Percentiles rank a stretch among this genome's conserved stretches.
Evolutionary conservation across 768 basidiomycete species (phyloP).

Genomic region (Mycena polygramma): DNA sequence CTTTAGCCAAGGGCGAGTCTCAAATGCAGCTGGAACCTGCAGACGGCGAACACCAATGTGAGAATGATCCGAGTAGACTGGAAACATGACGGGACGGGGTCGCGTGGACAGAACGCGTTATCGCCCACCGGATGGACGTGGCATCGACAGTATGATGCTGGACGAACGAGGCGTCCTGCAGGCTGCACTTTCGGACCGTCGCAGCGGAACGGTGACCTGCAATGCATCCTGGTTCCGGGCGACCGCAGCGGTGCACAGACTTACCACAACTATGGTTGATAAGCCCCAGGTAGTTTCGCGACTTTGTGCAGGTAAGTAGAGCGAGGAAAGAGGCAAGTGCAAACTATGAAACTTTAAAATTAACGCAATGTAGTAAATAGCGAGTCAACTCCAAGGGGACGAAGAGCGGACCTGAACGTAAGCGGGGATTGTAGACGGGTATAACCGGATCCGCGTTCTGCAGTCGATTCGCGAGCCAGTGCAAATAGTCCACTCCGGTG

Average conservation of each 20-base stretch:
- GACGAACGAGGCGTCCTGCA: conserved; percentile 35
- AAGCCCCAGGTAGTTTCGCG: no score
- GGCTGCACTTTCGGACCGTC: conserved; percentile 34
- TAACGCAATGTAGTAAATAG: conserved; percentile 34
- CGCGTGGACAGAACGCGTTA: conserved; percentile 40
- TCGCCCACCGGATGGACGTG: conserved; percentile 32
- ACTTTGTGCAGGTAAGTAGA: neutral
- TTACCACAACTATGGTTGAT: conserved; percentile 17
- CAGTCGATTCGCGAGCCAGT: conserved; percentile 27
- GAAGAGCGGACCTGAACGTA: conserved; percentile 36
- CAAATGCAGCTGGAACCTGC: conserved; percentile 21
- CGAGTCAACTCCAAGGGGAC: conserved; percentile 20
- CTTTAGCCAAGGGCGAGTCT: conserved; percentile 17
- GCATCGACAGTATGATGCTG: conserved; percentile 32
- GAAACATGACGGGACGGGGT: conserved; percentile 39
- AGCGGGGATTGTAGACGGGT: conserved; percentile 9
- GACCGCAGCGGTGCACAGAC: conserved; percentile 16
- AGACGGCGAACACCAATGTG: conserved; percentile 35
- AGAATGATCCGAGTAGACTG: conserved; percentile 40
- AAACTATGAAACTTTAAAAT: conserved; percentile 35
- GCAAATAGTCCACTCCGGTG: conserved; percentile 8
- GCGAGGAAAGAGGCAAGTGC: conserved; percentile 15
- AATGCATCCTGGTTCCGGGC: conserved; percentile 1
- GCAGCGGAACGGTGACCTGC: conserved; percentile 16
- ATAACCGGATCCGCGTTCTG: conserved; percentile 29